Evolutionary conservation across 257 asterid genomes (phyloP).

Genomic region (Echium plantagineum): DNA sequence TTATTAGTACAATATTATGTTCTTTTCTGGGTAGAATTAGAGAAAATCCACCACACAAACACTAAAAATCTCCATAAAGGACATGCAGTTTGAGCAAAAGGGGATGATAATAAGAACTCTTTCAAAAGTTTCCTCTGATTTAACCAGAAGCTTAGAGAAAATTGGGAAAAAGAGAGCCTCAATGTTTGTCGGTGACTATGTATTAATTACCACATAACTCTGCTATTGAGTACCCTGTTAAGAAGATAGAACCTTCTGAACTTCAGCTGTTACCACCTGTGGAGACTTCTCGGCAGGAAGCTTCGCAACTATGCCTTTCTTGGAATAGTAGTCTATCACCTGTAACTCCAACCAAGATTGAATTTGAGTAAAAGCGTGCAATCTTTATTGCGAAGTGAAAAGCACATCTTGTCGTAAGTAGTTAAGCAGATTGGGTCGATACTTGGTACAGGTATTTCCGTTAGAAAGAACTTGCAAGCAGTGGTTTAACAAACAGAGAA

Average conservation of each 20-base stretch:
- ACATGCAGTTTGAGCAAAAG: no score
- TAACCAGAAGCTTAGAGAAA: background rate
- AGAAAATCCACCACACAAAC: no score
- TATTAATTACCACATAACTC: background rate
- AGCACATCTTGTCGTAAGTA: background rate
- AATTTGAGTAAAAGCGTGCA: background rate
- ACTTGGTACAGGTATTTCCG: background rate
- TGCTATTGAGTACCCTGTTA: background rate
- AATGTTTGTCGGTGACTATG: background rate
- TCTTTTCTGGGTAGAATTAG: no score
- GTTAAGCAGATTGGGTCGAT: no score
- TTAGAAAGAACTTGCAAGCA: no score
- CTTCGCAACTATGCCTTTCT: slow-evolving; percentile 46
- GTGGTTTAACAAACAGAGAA: background rate
- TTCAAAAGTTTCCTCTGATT: background rate
- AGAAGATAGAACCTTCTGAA: slow-evolving; percentile 47
- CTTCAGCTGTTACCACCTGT: slow-evolving; percentile 51
- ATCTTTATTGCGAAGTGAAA: background rate
- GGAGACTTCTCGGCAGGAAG: slow-evolving; percentile 71
- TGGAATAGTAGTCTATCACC: slow-evolving; percentile 54
- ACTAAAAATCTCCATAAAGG: no score
- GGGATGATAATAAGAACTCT: no score
- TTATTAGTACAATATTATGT: no score
- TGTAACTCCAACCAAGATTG: slow-evolving; percentile 11
- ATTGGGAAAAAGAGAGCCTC: background rate